Base-by-base conservation (phyloP, 2,329 filamentous ascomycete genomes). In the Alternaria atra region DNA sequence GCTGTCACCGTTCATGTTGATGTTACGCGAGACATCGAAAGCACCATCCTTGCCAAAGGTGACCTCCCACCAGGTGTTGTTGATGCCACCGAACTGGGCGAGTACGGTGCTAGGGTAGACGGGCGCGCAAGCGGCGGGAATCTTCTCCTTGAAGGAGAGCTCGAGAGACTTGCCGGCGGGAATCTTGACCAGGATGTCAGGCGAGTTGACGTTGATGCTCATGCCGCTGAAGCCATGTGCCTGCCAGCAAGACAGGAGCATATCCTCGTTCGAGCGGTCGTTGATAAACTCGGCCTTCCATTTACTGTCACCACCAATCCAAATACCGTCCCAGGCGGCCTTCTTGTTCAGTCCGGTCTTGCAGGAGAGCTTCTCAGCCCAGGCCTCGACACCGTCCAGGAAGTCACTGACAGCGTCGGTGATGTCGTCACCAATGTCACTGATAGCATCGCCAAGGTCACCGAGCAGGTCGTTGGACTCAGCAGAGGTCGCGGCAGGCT, bases 1-100 rank as follows among this genome's bases (percentile, higher is more conserved):
- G 50, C 39, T 60, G 65, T 77, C 72, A 35, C 82, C 82, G 50
- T 67, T 64, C 81, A 82, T 83, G 73, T 81, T 81, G 71, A 82
- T 75, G 63, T 81, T 75, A 35, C 80, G 77, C 39, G 79, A 81
- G 54, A 84, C 73, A 64, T 84, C 79, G 58, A 82, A 78, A 39
- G 76, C 78, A 63, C 80, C 81, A 46, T 25, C 42, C 9, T 58
- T n/a, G 44, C 77, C 78, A 37, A 79, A 80, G 57, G 76, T 82
- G 56, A 77, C 80, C 74, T 84, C 82, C 54, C 75, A 79, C 79
- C 81, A 83, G 32, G 81, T 82, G 64, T 83, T 78, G 64, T 70
- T 66, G 50, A 82, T 67, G 68, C 81, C 80, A 37, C 81, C 81
- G 57, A 70, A 70, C 32, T 69, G 58, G 57, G 72, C 71, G 32